Evolutionary conservation across 1,284 basidiomycete species (phyloP).

Genomic region (Pyrrhoderma lamaoense): DNA sequence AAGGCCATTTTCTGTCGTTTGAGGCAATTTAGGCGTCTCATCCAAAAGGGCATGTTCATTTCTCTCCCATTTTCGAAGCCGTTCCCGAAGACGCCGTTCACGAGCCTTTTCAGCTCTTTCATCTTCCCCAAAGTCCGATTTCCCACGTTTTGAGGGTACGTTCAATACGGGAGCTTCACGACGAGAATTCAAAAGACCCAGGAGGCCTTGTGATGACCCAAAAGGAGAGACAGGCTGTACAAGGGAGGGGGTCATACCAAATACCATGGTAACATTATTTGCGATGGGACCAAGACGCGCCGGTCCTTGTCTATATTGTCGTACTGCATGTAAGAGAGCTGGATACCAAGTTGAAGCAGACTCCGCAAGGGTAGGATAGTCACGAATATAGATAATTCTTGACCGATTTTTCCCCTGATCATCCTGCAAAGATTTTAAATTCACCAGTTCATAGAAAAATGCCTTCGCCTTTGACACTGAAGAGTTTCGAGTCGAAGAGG

Average conservation of each 20-base stretch:
- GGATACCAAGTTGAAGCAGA: constrained; percentile 77
- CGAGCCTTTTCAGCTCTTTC: constrained; percentile 54
- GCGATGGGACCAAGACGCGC: constrained; percentile 46
- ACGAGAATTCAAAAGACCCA: constrained; percentile 31
- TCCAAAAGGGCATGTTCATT: constrained; percentile 46
- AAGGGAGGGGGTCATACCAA: constrained; percentile 74
- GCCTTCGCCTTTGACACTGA: constrained; percentile 49
- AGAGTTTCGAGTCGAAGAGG: constrained; percentile 20
- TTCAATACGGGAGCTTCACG: constrained; percentile 11
- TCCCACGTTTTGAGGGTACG: constrained; percentile 24
- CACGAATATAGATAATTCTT: constrained; percentile 80
- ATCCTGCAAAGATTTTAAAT: constrained; percentile 38
- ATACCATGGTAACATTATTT: constrained; percentile 72
- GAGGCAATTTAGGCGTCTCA: constrained; percentile 50
- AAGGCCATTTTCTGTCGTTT: constrained; percentile 32
- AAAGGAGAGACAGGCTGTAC: constrained; percentile 34
- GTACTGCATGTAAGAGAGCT: constrained; percentile 66
- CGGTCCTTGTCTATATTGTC: constrained; percentile 59
- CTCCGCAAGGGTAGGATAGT: constrained; percentile 67
- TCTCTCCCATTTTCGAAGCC: constrained; percentile 65
- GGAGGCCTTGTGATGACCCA: constrained; percentile 24
- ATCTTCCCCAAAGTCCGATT: constrained; percentile 56
- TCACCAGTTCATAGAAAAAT: constrained; percentile 71
- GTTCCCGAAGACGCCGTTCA: constrained; percentile 59
- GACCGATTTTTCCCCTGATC: constrained; percentile 24